Evolutionary conservation across 208 protist species (phyloP), one percentile per base, ranked within the genome.

Genomic region (Tritrichomonas foetus): DNA sequence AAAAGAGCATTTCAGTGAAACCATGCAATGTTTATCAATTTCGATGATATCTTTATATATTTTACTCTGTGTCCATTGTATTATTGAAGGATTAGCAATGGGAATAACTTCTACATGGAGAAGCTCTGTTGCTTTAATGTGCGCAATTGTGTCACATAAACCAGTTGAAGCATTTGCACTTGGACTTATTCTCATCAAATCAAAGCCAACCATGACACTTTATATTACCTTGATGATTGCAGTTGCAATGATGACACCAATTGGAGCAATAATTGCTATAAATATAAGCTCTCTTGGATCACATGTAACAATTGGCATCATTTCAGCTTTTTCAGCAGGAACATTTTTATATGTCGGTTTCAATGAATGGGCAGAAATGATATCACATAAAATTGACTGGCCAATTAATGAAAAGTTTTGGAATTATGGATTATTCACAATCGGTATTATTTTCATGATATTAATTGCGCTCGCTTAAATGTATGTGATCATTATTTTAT

Each of bases 281-380:
- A 0, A 50, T 53, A 20, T 82, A 20, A 30, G 33, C 27, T 20
- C 27, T 53, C 41, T 33, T 30, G 41, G n/a, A 9, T 20, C 27
- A 11, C 30, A 82, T 30, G 14, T 82, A n/a, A 41, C 41, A 8
- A 1, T 82, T 11, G 41, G 74, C 27, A 16, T 82, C 16, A 50
- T 82, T 50, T 11, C n/a, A 22, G 1, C 74, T 11, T 82, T 82
- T 82, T 82, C 74, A n/a, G 74, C 74, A 13, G 74, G 74, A 14
- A 82, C 74, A n/a, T 82, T 82, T 50, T 82, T 82, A n/a, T 82
- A 50, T 53, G 74, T 82, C 5, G 74, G 41, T n/a, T 5, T 20
- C 22, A 11, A 82, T 44, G 74, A 82, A 44, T 82, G 74, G 74
- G 0, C 74, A 30, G 11, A 82, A 1, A 82, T 82, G 74, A 20